Percentiles rank a stretch among this genome's conserved stretches.
Conservation (phyloP, 192 early-diverging fungal genomes). For the Neocallimastix lanati region DNA sequence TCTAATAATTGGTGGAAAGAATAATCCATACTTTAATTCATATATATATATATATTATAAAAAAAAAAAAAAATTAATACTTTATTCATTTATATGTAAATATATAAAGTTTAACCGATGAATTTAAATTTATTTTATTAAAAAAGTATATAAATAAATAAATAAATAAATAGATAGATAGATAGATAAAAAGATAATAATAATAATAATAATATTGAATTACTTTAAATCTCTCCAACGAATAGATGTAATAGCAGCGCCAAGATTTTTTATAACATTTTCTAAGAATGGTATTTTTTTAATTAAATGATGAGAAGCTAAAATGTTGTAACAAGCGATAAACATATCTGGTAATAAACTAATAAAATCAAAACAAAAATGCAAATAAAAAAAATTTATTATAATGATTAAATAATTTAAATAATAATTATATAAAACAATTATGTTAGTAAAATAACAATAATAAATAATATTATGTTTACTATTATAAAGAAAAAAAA, state of each 20-base stretch:
- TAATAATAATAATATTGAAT: not conserved
- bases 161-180: not conserved
- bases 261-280: not conserved
- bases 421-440: too few species aligned
- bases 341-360: slow-evolving; percentile 55
- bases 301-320: slow-evolving; percentile 29
- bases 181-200: not conserved
- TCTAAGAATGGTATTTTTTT: not conserved
- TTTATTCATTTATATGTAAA: too few species aligned
- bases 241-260: not conserved
- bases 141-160: not conserved
- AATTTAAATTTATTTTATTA: too few species aligned
- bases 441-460: too few species aligned
- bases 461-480: too few species aligned
- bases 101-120: too few species aligned
- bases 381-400: too few species aligned
- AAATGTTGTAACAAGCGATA: slow-evolving; percentile 54
- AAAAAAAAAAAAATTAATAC: too few species aligned
- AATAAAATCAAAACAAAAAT: not conserved
- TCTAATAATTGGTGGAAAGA: not conserved
- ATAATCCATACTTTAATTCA: not conserved
- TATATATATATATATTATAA: too few species aligned
- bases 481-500: too few species aligned
- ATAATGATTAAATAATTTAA: too few species aligned
- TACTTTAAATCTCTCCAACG: not conserved